Base-by-base conservation (phyloP, 768 basidiomycete genomes). In the Mycena galericulata region DNA sequence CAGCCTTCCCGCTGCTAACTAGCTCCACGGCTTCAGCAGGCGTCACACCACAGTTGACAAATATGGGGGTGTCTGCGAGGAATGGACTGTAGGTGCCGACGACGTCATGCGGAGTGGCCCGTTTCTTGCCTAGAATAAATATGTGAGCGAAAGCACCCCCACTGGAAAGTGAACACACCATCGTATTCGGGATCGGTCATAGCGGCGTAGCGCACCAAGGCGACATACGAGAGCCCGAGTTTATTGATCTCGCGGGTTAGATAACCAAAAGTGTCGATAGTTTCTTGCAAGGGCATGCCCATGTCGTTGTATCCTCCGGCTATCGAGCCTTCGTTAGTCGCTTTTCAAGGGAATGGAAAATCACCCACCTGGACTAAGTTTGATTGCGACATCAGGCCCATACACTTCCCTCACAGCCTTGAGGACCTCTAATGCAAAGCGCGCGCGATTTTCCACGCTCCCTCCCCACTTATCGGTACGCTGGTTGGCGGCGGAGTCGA, bases 401-500 rank as follows among this genome's bases (percentile, higher is more conserved):
- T 72, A 78, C 38, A 79, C 79, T 12, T 77, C 73, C 38, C 73
- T 60, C 26, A 78, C 43, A 17, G 73, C 77, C 50, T 78, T 75
- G 47, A 78, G 55, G 38, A 72, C 76, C 70, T 82, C 80, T 20
- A 81, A 72, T 1, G 74, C 67, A 72, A 85, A 84, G 11, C 81
- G 72, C 3, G 75, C 66, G 32, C 84, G 77, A 74, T 83, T 83
- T 70, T 83, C 80, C 36, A 80, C 51, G 11, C 77, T 77, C 4
- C 84, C 84, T 15, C 84, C 84, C 77, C 81, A 86, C 53, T 60
- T 60, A 51, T 67, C 82, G 15, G 78, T 81, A 40, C 82, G 79
- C 40, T 79, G 68, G 75, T 83, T 83, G 49, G 75, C 64, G 2
- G 65, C 68, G 59, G 60, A 55, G 68, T 79, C 76, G 51, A 80